Base-by-base conservation (phyloP, 169 alveolate species). In the Eimeria maxima region DNA sequence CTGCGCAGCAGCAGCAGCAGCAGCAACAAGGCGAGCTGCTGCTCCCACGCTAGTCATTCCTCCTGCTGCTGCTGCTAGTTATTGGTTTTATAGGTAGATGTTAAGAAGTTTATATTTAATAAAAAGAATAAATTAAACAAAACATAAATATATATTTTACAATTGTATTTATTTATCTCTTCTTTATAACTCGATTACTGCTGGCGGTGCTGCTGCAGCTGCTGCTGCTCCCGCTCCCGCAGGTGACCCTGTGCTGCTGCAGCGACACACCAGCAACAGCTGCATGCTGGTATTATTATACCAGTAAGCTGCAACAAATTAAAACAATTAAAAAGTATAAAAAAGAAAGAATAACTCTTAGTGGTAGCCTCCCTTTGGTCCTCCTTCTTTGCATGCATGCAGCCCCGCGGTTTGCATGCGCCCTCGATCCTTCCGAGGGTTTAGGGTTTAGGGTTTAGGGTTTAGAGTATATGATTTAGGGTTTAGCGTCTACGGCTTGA, bases 1-100 rank as follows among this genome's bases (percentile, higher is more conserved):
- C 63, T 73, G 84, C 84, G 84, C 53, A 27, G 87, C 87, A 42
- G 87, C 87, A 29, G 57, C 22, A 13, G 87, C 87, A 42, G 87
- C 87, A 42, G 87, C 87, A 38, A 63, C 47, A 45, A 29, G 42
- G 47, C 53, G 27, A 10, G 53, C 38, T 71, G 81, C 47, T 33
- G 81, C 47, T 4, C 33, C 81, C 13, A 71, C 22, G 45, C 27
- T 7, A 22, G 8, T 71, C 80, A n/a, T 33, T 47, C 80, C 24
- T 69, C 44, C 24, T 10, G 16, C 60, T 0, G 60, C 60, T 53
- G 60, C 60, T 53, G 60, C 60, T 53, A 53, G 2, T 7, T 33
- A 33, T 33, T 33, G 38, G 38, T 33, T 33, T 1, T 33, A 33
- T 53, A 53, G 2, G 16, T 2, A 7, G 60, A 14, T 11, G 60